Evolutionary conservation across 148 eudicot genomes (phyloP).

Genomic region (Camellia granthamiana): DNA sequence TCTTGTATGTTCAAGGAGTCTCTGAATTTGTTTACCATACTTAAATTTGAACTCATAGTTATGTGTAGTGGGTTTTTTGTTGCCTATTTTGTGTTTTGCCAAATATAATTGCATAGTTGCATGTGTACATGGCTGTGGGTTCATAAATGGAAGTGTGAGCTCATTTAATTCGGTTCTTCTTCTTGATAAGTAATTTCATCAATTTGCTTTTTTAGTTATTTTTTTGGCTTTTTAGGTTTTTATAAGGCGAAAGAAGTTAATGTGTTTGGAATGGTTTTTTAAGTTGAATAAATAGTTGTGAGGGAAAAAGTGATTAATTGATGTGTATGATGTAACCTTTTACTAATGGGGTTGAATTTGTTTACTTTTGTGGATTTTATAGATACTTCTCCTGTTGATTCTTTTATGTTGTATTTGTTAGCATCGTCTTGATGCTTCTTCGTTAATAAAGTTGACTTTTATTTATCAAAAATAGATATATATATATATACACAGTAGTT

Average conservation of each 20-base stretch:
- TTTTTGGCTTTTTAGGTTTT: no score
- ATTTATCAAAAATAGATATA: not conserved
- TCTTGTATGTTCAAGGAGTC: slow-evolving; percentile 51
- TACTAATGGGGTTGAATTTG: no score
- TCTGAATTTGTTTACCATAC: not conserved
- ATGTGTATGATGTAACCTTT: no score
- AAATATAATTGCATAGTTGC: not conserved
- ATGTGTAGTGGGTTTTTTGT: not conserved
- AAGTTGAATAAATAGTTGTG: no score
- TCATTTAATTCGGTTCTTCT: not conserved
- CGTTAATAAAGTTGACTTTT: no score
- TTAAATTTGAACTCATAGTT: not conserved
- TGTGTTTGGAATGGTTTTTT: no score
- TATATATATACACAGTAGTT: no score
- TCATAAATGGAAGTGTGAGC: not conserved
- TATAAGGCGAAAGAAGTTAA: not conserved
- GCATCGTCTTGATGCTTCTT: no score
- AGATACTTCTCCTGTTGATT: no score
- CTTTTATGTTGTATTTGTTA: no score
- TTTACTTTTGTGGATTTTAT: no score
- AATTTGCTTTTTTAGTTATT: not conserved
- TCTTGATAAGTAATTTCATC: not conserved
- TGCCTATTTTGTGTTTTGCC: not conserved
- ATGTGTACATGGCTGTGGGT: not conserved
- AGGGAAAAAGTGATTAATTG: no score